A percentile compares a stretch with the other conserved stretches of the same genome.
phyloP scores from a whole-genome alignment of 192 early-diverging fungal genomes.

The Gamsiella multidivaricata region DNA sequence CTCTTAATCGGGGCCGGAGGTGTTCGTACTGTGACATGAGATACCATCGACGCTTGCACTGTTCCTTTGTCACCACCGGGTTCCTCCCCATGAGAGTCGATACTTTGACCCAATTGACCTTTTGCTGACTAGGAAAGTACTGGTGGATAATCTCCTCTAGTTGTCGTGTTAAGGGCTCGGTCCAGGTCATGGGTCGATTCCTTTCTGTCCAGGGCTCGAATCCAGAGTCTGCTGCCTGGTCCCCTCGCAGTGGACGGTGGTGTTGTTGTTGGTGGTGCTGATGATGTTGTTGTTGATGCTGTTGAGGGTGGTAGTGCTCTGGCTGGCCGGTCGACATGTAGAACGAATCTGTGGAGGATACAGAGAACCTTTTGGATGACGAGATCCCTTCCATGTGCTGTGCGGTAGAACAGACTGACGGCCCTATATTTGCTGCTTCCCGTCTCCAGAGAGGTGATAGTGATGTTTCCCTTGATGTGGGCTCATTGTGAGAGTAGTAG shows the following conservation, averaged over 20 bases:
- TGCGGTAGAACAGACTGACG: not conserved
- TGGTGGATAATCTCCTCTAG: slow-evolving; percentile 25
- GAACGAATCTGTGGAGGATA: slow-evolving; percentile 14
- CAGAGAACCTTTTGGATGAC: slow-evolving; percentile 3
- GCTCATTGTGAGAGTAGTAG: slow-evolving; percentile 1
- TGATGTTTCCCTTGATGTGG: slow-evolving; percentile 7
- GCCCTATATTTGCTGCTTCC: not conserved
- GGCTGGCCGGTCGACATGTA: not conserved
- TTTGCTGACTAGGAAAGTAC: slow-evolving; percentile 21
- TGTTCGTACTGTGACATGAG: slow-evolving; percentile 25
- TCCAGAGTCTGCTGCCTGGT: not conserved
- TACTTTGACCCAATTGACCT: slow-evolving; percentile 34
- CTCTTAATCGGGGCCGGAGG: not conserved
- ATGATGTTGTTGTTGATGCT: not conserved
- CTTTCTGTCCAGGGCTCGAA: slow-evolving; percentile 15
- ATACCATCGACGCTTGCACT: slow-evolving; percentile 47
- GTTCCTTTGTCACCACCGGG: slow-evolving; percentile 27
- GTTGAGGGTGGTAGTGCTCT: not conserved
- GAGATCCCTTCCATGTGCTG: not conserved
- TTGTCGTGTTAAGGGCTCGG: slow-evolving; percentile 29
- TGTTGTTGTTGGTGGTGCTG: not conserved
- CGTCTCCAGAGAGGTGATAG: slow-evolving; percentile 10
- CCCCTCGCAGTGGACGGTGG: not conserved
- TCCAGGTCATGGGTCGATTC: slow-evolving; percentile 43
- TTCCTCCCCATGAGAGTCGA: slow-evolving; percentile 25